These are phyloP conservation scores for Pythium biforme DNA, from an alignment of 352 stramenopile species.

Conservation along the genomic window DNA sequence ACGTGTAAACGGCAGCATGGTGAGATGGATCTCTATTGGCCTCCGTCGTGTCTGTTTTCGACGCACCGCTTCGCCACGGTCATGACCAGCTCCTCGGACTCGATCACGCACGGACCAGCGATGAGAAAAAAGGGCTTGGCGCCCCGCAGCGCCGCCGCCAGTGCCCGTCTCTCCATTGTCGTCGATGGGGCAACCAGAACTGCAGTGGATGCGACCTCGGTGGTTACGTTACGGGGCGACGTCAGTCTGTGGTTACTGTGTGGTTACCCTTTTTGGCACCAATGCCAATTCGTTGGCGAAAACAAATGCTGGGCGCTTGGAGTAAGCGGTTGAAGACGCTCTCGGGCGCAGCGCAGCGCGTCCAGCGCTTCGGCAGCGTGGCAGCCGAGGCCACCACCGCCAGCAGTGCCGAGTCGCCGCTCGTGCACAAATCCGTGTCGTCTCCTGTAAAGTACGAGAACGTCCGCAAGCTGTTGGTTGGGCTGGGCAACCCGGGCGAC, in stretches of 20 bases:
- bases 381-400: background rate
- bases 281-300: background rate
- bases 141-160: constrained; percentile 53
- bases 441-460: constrained; percentile 57
- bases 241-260: background rate
- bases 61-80: constrained; percentile 60
- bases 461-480: constrained; percentile 80
- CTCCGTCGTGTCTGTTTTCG: background rate
- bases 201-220: background rate
- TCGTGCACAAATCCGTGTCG: constrained; percentile 1
- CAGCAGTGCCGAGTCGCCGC: background rate
- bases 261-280: background rate
- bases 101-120: constrained; percentile 76
- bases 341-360: constrained; percentile 15
- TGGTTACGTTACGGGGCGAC: constrained; percentile 7
- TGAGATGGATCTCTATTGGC: background rate
- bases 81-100: constrained; percentile 69
- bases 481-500: constrained; percentile 81
- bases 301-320: constrained; percentile 16
- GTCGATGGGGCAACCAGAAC: background rate
- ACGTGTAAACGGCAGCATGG: no score
- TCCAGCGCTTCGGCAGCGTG: constrained; percentile 6
- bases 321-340: constrained; percentile 28
- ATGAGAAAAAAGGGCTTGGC: constrained; percentile 85
- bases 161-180: constrained; percentile 42